Evolutionary conservation across 352 stramenopile species (phyloP), one percentile per base, ranked within the genome.

Genomic region (Elongisporangium anandrum): DNA sequence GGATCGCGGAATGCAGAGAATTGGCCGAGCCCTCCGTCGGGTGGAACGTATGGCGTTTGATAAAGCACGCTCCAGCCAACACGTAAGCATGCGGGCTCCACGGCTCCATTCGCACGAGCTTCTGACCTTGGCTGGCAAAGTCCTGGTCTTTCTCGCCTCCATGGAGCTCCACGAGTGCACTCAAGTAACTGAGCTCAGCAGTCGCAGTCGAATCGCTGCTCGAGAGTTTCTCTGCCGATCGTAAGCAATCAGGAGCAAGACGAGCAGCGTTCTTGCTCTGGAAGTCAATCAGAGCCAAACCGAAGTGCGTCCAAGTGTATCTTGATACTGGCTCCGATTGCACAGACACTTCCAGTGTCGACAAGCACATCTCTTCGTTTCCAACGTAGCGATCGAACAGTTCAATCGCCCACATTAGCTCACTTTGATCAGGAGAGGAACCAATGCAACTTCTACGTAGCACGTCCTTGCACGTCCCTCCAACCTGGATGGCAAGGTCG

Each of bases 81-180:
- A 78, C 60, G 58, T 90, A 90, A 8, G 77, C 75, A 2, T 67
- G 68, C 2, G 79, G 64, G 9, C 86, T 80, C 77, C 75, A 85
- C 21, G 83, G 79, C 39, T 88, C 54, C 57, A 78, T 73, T 26
- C 75, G 83, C 41, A 92, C 65, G 22, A 90, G 69, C 58, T 87
- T 90, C 63, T 84, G 68, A 10, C 70, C 64, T 1, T 26, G 15
- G 1, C 19, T 19, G 2, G 34, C 34, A 17, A 45, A 16, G 34
- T 45, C 34, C 34, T 15, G 34, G 10, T 45, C 34, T 3, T 45
- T 45, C 34, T 45, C 34, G 4, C 10, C 4, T 17, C 10, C 34
- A 12, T 45, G 34, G 0, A 45, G 34, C 2, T 45, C 34, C 34
- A 17, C 34, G 5, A 45, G 13, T 3, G 34, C 34, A 15, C 13